phyloP scores from a whole-genome alignment of 257 asterid species.

The Prunella vulgaris region DNA sequence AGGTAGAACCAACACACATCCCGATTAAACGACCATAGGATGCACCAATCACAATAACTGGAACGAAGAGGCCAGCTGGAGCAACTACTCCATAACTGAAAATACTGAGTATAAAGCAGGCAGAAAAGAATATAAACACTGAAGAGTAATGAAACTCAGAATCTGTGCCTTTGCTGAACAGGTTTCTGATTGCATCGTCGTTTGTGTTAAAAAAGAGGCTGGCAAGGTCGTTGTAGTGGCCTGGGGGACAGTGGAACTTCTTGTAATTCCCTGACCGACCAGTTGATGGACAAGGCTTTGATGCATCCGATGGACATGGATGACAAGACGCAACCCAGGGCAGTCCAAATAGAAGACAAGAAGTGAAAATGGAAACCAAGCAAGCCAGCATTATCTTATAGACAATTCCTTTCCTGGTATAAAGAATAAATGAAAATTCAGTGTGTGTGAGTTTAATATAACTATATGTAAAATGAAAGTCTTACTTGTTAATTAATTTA shows the following conservation, averaged over 20 bases:
- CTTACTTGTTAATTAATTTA: constrained; percentile 48
- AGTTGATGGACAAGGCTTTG: constrained; percentile 82
- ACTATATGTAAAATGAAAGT: constrained; percentile 9
- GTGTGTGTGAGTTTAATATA: background rate
- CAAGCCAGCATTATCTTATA: constrained; percentile 60
- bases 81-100: constrained; percentile 78
- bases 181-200: constrained; percentile 79
- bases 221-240: constrained; percentile 80
- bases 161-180: constrained; percentile 76
- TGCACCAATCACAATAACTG: constrained; percentile 83
- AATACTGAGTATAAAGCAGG: constrained; percentile 67
- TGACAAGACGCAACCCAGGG: constrained; percentile 78
- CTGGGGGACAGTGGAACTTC: constrained; percentile 82
- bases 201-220: constrained; percentile 86
- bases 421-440: constrained; percentile 4
- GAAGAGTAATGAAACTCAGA: constrained; percentile 56
- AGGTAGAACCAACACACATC: constrained; percentile 51
- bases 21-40: constrained; percentile 81
- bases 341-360: constrained; percentile 77
- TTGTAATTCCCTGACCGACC: constrained; percentile 89
- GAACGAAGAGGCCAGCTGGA: constrained; percentile 80
- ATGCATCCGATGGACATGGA: constrained; percentile 58
- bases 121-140: constrained; percentile 55
- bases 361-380: constrained; percentile 59
- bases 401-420: constrained; percentile 50